Base-by-base conservation (phyloP, 768 basidiomycete species). In the Auriscalpium orientale region DNA sequence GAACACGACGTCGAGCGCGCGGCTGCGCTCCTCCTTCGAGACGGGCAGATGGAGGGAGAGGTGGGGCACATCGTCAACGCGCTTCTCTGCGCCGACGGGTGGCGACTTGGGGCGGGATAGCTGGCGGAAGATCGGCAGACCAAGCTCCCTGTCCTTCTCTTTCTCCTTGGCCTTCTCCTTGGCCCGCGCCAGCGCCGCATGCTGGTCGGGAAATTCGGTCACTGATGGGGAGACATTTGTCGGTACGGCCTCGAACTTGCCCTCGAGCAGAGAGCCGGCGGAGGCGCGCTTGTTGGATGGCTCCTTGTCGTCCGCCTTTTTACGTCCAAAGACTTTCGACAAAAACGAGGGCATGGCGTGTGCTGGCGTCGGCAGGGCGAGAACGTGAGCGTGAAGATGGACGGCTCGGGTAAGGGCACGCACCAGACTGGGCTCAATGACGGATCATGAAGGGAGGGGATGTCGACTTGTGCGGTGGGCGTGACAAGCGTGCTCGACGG, bases 301-400 rank as follows among this genome's bases (percentile, higher is more conserved):
- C 35, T 76, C 73, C 63, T 76, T 77, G 58, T 79, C 80, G 62
- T 84, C 84, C 33, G 76, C 71, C 71, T 79, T 86, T 72, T 81
- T 88, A 71, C 87, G 81, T 71, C 83, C 83, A 64, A 89, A 84
- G 63, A 89, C 83, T 67, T 86, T 89, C 70, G 84, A 81, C 65
- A 89, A 70, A 75, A 89, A 87, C 59, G 84, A 84, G 69, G 85
- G 74, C 77, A 78, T 78, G 46, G 64, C 63, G 64, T 61, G 40
- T 43, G 15, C 40, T 13, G 15, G 40, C 40, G 40, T 43, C 6
- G 18, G 13, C 40, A 8, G 40, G 40, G 15, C 40, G 18, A 43
- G 40, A 43, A 43, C 40, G 40, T 43, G 15, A 43, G 40, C 28
- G 28, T 28, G 28, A 28, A 28, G 28, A 7, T 28, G 28, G 28